A percentile compares a stretch with the other conserved stretches of the same genome.
Evolutionary conservation across 306 rosid genomes (phyloP).

Genomic region (Spatholobus suberectus): DNA sequence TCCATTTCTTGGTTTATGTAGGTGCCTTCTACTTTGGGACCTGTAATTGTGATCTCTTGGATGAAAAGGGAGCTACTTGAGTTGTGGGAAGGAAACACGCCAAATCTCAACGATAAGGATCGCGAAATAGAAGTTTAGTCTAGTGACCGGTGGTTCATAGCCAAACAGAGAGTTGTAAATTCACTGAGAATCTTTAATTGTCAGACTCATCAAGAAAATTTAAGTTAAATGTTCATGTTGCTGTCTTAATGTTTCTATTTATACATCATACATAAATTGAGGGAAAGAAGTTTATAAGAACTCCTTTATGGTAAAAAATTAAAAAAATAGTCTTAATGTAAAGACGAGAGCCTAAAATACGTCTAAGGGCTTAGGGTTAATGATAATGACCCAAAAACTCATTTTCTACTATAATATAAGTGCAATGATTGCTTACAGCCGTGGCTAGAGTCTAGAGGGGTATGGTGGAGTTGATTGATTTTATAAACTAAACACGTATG

Average conservation of each 20-base stretch:
- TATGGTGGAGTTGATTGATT: not conserved
- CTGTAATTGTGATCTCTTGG: conserved; percentile 78
- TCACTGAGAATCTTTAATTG: conserved; percentile 51
- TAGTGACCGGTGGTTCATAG: conserved; percentile 29
- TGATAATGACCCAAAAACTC: not conserved
- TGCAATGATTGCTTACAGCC: not conserved
- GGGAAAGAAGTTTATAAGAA: conserved; percentile 20
- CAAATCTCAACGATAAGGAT: conserved; percentile 65
- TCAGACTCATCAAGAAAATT: conserved; percentile 38
- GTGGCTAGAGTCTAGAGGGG: not conserved
- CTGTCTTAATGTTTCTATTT: conserved; percentile 27
- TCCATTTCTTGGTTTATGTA: conserved; percentile 43
- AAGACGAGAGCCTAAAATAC: not conserved
- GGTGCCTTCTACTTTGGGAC: conserved; percentile 98
- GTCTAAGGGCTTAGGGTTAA: not conserved
- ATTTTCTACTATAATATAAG: not conserved
- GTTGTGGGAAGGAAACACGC: conserved; percentile 86
- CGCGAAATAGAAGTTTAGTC: conserved; percentile 73
- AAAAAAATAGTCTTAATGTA: not conserved
- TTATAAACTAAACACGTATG: not conserved
- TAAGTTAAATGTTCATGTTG: conserved; percentile 40
- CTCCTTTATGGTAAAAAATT: not conserved
- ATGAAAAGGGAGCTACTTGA: conserved; percentile 79
- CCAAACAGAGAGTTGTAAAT: conserved; percentile 64
- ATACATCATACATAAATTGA: conserved; percentile 9